Evolutionary conservation across 352 stramenopile species (phyloP).

Genomic region (Thraustotheca clavata): DNA sequence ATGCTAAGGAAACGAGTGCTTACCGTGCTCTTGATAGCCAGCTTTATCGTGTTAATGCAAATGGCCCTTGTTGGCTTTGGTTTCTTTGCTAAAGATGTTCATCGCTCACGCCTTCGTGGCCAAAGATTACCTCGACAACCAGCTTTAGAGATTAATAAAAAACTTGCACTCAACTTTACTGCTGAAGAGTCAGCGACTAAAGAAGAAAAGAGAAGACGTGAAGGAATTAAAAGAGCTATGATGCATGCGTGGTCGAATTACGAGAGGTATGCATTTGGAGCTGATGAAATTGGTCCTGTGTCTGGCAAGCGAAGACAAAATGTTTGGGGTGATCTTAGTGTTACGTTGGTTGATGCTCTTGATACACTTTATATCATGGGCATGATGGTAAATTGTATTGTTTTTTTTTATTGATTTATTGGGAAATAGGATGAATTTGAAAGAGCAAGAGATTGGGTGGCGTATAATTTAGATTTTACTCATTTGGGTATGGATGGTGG

Average conservation of each 20-base stretch:
- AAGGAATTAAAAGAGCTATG: slow-evolving; percentile 54
- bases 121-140: neutral
- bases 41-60: neutral
- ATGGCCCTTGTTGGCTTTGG: neutral
- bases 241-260: slow-evolving; percentile 85
- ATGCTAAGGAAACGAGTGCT: neutral
- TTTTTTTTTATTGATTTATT: slow-evolving; percentile 12
- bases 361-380: slow-evolving; percentile 98
- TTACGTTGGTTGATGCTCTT: slow-evolving; percentile 91
- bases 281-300: slow-evolving; percentile 90
- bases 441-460: slow-evolving; percentile 84
- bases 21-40: neutral
- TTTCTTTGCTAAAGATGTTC: neutral
- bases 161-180: neutral
- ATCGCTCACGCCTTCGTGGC: neutral
- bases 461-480: slow-evolving; percentile 66
- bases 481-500: slow-evolving; percentile 44
- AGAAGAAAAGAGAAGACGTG: slow-evolving; percentile 23
- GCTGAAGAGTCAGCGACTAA: neutral
- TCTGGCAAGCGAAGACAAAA: slow-evolving; percentile 51
- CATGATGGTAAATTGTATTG: slow-evolving; percentile 26
- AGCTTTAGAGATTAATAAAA: neutral
- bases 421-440: slow-evolving; percentile 89
- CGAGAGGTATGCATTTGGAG: slow-evolving; percentile 90
- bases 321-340: slow-evolving; percentile 85